These are phyloP conservation scores for Schrenkiella parvula DNA, from an alignment of 345 rosid species.

Conservation along the genomic window DNA sequence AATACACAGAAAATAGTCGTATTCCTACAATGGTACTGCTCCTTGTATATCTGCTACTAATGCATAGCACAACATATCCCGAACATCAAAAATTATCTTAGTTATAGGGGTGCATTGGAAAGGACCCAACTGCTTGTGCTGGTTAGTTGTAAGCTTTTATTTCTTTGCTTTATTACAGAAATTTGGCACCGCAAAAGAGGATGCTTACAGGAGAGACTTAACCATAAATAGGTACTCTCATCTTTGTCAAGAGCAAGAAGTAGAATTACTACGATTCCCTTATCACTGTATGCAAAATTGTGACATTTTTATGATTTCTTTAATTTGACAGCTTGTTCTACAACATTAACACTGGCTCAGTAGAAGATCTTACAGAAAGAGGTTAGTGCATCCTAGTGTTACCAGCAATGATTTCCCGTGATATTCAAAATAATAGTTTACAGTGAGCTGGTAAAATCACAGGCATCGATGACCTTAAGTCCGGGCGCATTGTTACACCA, in stretches of 20 bases:
- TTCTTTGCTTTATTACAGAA: slow-evolving; percentile 40
- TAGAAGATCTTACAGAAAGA: slow-evolving; percentile 90
- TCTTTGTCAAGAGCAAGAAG: background rate
- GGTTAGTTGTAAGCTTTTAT: background rate
- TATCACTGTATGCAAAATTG: background rate
- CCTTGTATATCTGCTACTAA: background rate
- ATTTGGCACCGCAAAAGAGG: slow-evolving; percentile 95
- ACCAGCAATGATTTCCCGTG: background rate
- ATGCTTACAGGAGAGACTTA: slow-evolving; percentile 88
- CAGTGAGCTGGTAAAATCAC: slow-evolving; percentile 9
- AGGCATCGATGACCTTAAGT: slow-evolving; percentile 81
- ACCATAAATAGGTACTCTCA: slow-evolving; percentile 80
- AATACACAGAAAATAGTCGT: slow-evolving; percentile 75
- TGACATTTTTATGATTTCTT: slow-evolving; percentile 13
- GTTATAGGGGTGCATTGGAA: background rate
- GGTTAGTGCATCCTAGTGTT: slow-evolving; percentile 40
- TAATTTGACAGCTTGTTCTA: slow-evolving; percentile 71
- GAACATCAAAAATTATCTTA: background rate
- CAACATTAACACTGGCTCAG: slow-evolving; percentile 62
- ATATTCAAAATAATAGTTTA: background rate
- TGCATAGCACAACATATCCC: background rate
- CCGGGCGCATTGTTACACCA: slow-evolving; percentile 86
- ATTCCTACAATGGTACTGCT: slow-evolving; percentile 73
- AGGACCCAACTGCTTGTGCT: background rate
- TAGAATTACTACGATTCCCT: background rate